Evolutionary conservation across 495 filamentous ascomycete genomes (phyloP), one percentile per base, ranked within the genome.

Genomic region (Xylaria bambusicola): DNA sequence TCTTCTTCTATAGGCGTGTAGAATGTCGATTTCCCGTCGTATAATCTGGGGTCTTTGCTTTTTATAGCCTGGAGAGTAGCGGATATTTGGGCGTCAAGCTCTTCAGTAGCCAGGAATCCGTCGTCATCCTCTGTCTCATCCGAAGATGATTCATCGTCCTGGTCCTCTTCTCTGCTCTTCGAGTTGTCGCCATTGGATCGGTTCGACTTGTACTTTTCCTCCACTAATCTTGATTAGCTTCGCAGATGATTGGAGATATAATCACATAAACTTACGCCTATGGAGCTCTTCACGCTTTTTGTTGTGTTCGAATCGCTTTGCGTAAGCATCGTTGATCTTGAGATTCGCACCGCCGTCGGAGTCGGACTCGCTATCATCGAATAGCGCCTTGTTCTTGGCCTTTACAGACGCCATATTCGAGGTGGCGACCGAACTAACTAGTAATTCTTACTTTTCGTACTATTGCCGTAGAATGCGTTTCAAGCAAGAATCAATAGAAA

Each of bases 241-340:
- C 9, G 23, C 21, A 35, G 38, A 23, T 9, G 13, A 48, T 40
- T 15, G 54, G 42, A 17, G 18, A 1, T 35, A 17, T 17, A 2
- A 36, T 3, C 8, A 40, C 23, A 17, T n/a, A 9, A 33, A 80
- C 86, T 77, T 75, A 93, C 92, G 73, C 68, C 86, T 82, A n/a
- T 89, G 84, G 53, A 88, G 78, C 69, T 98, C 94, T 73, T 94
- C 92, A 26, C 94, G 84, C 76, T 93, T 94, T 78, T 97, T 96
- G 76, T 98, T 98, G 70, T 97, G 80, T 71, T 98, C 93, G 66
- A 97, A 98, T 36, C 91, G 80, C 63, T 84, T 84, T 54, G 94
- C 94, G 71, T 88, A 98, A 52, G 93, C 90, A 66, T 89, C 80
- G 72, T 98, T 98, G 76, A 98, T 86, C 66, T 88, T 92, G 73